These are phyloP conservation scores for Punica granatum DNA, from an alignment of 345 rosid species.

Conservation along the genomic window DNA sequence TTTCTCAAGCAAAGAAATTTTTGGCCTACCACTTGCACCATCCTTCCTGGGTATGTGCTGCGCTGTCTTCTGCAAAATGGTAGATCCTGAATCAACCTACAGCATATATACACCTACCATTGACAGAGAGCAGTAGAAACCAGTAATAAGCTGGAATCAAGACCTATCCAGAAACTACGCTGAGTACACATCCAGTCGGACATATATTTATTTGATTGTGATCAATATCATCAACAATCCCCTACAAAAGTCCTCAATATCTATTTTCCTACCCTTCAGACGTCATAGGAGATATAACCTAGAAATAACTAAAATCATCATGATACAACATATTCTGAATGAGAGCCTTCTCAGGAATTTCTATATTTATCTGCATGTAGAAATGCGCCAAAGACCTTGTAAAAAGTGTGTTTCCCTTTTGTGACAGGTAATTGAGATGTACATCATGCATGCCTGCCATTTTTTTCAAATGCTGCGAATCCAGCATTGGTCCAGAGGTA, in stretches of 20 bases:
- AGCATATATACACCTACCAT: neutral
- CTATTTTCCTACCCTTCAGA: neutral
- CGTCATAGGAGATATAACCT: neutral
- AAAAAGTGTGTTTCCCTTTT: neutral
- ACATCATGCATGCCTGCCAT: too few relatives aligned
- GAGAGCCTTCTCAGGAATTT: too few relatives aligned
- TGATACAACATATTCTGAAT: too few relatives aligned
- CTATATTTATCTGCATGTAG: too few relatives aligned
- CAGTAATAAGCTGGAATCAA: neutral
- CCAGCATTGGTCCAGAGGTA: neutral
- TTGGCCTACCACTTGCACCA: constrained; percentile 51
- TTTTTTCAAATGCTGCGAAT: neutral
- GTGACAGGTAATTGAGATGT: neutral
- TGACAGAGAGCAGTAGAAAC: neutral
- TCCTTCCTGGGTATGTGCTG: constrained; percentile 46
- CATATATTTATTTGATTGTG: neutral
- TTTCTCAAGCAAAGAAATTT: constrained; percentile 65
- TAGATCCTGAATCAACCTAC: constrained; percentile 16
- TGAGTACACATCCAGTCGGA: neutral
- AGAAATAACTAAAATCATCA: neutral
- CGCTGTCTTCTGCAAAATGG: constrained; percentile 37
- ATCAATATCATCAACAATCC: neutral
- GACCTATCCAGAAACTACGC: neutral
- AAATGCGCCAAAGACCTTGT: too few relatives aligned
- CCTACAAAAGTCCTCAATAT: neutral